These are phyloP conservation scores for Candida maltosa DNA, from an alignment of 805 yeast species.

Conservation along the genomic window DNA sequence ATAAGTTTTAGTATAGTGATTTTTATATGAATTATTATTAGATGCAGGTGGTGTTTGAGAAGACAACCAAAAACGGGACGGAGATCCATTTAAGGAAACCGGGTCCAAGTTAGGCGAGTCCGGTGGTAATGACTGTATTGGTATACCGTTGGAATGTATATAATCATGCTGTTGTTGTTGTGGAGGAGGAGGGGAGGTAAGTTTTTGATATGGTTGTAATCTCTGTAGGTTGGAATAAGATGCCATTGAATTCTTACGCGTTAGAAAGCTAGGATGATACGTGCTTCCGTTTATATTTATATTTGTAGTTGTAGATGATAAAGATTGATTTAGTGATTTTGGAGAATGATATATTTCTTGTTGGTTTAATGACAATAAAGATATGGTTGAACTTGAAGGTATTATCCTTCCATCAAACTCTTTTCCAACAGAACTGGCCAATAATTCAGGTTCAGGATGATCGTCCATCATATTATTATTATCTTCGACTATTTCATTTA, in stretches of 20 bases:
- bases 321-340: slow-evolving; percentile 5
- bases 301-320: background rate
- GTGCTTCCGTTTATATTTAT: too few relatives aligned
- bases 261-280: too few relatives aligned
- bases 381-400: slow-evolving; percentile 42
- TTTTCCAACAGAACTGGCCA: slow-evolving; percentile 42
- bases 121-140: slow-evolving; percentile 24
- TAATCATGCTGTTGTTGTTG: slow-evolving; percentile 2
- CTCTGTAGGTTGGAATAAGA: slow-evolving; percentile 27
- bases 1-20: slow-evolving; percentile 15
- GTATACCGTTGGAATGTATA: slow-evolving; percentile 1
- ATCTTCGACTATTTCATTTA: slow-evolving; percentile 4
- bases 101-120: slow-evolving; percentile 54
- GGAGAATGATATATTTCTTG: slow-evolving; percentile 11
- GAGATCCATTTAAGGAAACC: slow-evolving; percentile 51
- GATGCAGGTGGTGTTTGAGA: slow-evolving; percentile 51
- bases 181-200: slow-evolving; percentile 28
- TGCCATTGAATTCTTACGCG: slow-evolving; percentile 15
- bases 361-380: slow-evolving; percentile 33
- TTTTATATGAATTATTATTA: slow-evolving; percentile 13
- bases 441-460: slow-evolving; percentile 43
- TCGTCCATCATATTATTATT: slow-evolving; percentile 16
- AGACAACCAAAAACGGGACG: slow-evolving; percentile 52
- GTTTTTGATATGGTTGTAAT: slow-evolving; percentile 33
- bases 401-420: slow-evolving; percentile 37